Evolutionary conservation across 495 filamentous ascomycete species (phyloP), one percentile per base, ranked within the genome.

Genomic region (Gamarada debralockiae): DNA sequence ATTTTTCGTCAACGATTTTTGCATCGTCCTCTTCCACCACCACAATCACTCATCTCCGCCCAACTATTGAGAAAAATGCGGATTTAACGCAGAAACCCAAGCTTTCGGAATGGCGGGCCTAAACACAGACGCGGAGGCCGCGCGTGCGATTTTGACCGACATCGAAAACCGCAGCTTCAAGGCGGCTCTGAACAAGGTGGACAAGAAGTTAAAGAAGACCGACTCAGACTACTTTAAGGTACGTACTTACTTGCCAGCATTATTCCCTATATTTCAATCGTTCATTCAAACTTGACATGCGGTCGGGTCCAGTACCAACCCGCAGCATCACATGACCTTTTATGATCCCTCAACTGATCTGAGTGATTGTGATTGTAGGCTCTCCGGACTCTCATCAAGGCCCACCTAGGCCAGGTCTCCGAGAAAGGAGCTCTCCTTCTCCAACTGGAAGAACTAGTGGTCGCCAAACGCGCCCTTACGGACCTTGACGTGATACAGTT

Each of bases 141-240:
- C 80, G 58, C 72, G 75, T 42, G 72, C 73, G 50, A 74, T 84
- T 41, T 71, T 75, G 62, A 79, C 79, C 67, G 75, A 77, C 25
- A 75, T 83, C 68, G 75, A 82, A 61, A 70, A 65, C 40, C 72
- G 74, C 51, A 77, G 81, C 63, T 70, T 76, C 61, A 81, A 81
- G 63, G 76, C 79, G 57, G 81, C 80, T 21, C 55, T 82, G 48
- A 77, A 79, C 65, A 65, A 82, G 9, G 77, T 79, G 39, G 77
- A 82, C 46, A 83, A 82, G 61, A 73, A 74, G 36, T 66, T 81
- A 25, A 8, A 53, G 20, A 83, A 82, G 60, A 83, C 78, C 52
- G 72, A 74, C 14, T 76, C 80, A 31, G 69, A 77, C 0, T 61
- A 64, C 48, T 48, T 58, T n/a, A 45, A 61, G 52, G 61, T 64